A percentile compares a stretch with the other conserved stretches of the same genome.
Evolutionary conservation across 176 grass and related monocot genomes (phyloP).

Genomic region (Tuctoria greenei): DNA sequence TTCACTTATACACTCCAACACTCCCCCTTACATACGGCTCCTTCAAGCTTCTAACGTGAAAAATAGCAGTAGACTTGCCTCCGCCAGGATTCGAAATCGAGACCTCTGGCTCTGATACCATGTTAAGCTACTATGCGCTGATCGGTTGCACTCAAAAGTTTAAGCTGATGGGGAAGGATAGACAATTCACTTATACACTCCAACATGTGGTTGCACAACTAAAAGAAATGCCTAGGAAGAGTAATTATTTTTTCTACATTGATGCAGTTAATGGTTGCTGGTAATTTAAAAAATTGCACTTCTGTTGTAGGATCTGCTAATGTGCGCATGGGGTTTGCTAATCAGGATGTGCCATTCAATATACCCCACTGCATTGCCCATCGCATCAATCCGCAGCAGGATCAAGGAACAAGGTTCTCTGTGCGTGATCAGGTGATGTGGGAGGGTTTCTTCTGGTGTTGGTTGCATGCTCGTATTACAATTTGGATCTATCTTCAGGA

Average conservation of each 20-base stretch:
- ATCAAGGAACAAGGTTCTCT: conserved; percentile 32
- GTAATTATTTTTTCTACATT: background rate
- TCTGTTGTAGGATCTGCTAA: conserved; percentile 66
- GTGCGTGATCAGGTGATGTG: conserved; percentile 66
- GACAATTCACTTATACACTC: too few species aligned
- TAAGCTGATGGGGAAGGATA: too few species aligned
- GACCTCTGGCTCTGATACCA: too few species aligned
- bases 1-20: too few species aligned
- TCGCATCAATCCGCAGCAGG: conserved; percentile 34
- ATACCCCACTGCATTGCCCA: conserved; percentile 76
- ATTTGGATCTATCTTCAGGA: conserved; percentile 2
- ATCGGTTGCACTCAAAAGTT: too few species aligned
- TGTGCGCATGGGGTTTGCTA: conserved; percentile 80
- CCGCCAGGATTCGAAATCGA: too few species aligned
- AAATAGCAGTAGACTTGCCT: too few species aligned
- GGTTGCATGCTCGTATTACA: background rate
- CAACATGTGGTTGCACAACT: background rate
- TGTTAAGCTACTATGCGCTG: too few species aligned
- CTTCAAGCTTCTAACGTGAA: too few species aligned
- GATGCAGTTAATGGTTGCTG: background rate
- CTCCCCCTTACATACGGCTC: too few species aligned
- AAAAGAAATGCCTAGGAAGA: background rate
- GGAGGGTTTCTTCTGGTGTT: background rate
- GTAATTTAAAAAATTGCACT: background rate
- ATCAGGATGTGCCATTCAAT: conserved; percentile 84